Conservation (phyloP, 1,139 yeast genomes). For the Kodamaea sp. region DNA sequence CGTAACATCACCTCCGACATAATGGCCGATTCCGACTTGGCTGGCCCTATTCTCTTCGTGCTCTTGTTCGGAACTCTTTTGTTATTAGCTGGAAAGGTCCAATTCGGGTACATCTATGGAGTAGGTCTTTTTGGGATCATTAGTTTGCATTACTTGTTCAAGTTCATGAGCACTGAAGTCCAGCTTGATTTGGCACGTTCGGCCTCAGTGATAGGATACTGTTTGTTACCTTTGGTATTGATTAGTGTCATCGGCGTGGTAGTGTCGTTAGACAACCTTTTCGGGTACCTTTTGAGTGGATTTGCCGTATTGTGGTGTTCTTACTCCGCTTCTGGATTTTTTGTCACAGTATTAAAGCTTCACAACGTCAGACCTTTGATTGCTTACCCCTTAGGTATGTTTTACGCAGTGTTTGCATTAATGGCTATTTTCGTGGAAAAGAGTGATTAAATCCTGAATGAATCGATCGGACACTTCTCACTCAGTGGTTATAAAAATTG, state of each 20-base stretch:
- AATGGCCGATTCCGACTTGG: constrained; percentile 88
- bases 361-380: constrained; percentile 86
- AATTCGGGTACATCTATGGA: constrained; percentile 95
- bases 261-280: constrained; percentile 63
- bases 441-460: too few relatives aligned
- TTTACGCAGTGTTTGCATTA: constrained; percentile 91
- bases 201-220: constrained; percentile 92
- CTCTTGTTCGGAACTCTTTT: constrained; percentile 84
- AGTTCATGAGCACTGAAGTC: constrained; percentile 70
- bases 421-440: constrained; percentile 89
- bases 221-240: constrained; percentile 85
- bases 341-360: constrained; percentile 80
- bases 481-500: too few relatives aligned
- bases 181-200: constrained; percentile 71
- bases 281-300: constrained; percentile 73
- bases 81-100: constrained; percentile 86
- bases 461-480: too few relatives aligned
- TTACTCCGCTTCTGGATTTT: constrained; percentile 89
- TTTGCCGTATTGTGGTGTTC: constrained; percentile 92
- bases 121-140: constrained; percentile 91
- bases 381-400: constrained; percentile 91
- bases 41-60: constrained; percentile 93
- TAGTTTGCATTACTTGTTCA: constrained; percentile 79
- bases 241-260: constrained; percentile 76
- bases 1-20: constrained; percentile 65